These are phyloP conservation scores for Cytospora paraplurivora DNA, from an alignment of 2,329 filamentous ascomycete genomes.

Conservation along the genomic window DNA sequence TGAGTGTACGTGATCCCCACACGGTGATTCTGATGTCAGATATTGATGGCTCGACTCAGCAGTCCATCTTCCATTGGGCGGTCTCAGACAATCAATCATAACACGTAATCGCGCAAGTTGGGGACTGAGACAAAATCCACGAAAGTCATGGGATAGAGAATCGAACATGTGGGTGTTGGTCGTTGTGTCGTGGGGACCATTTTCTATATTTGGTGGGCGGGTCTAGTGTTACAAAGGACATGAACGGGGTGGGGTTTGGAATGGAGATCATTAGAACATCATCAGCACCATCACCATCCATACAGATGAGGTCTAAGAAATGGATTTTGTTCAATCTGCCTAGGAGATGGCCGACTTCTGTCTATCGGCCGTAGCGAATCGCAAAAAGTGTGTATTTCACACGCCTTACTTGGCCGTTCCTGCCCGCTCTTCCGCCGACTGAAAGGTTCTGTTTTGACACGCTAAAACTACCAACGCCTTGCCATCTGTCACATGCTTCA, in stretches of 20 bases:
- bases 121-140: background rate
- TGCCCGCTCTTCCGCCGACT: constrained; percentile 2
- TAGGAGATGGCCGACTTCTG: constrained; percentile 24
- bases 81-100: background rate
- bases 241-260: background rate
- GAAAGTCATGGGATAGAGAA: too few relatives aligned
- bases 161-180: background rate
- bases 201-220: background rate
- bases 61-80: background rate
- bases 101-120: background rate
- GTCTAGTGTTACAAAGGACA: background rate
- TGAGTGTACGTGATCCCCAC: background rate
- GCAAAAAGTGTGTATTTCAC: constrained; percentile 23
- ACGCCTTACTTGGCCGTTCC: constrained; percentile 12
- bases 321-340: constrained; percentile 29
- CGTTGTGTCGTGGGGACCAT: background rate
- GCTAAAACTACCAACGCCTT: constrained; percentile 8
- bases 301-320: background rate
- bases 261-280: background rate
- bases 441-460: constrained; percentile 6
- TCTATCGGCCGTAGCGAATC: constrained; percentile 21
- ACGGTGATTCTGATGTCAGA: background rate
- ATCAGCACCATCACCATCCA: background rate
- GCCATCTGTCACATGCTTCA: background rate
- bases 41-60: background rate